phyloP scores from a whole-genome alignment of 192 early-diverging fungal species.

The Podila verticillata region DNA sequence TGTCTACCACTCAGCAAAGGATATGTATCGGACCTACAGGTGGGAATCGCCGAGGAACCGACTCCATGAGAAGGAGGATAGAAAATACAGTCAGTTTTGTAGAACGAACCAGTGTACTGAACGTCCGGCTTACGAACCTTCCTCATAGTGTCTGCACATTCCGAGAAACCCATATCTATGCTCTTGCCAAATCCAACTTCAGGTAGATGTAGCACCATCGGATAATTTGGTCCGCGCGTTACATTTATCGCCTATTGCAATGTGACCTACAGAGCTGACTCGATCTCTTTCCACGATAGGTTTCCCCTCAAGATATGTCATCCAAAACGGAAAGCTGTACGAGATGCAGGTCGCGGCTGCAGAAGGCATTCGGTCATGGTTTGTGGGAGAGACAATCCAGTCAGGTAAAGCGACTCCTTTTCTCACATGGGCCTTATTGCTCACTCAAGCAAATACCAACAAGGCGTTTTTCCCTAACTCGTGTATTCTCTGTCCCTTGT shows the following conservation, averaged over 20 bases:
- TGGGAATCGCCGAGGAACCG: neutral
- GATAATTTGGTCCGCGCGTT: too few species aligned
- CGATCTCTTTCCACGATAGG: constrained; percentile 16
- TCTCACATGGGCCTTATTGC: neutral
- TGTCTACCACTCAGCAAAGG: constrained; percentile 21
- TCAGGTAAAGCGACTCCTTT: constrained; percentile 30
- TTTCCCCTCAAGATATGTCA: constrained; percentile 49
- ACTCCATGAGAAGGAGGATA: too few species aligned
- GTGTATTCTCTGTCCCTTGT: neutral
- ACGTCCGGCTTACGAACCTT: neutral
- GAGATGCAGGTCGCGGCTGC: constrained; percentile 53
- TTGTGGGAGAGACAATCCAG: constrained; percentile 53
- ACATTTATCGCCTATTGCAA: too few species aligned
- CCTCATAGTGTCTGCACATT: constrained; percentile 15
- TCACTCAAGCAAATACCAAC: neutral
- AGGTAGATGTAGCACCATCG: constrained; percentile 22
- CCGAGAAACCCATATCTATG: constrained; percentile 35
- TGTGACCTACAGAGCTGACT: too few species aligned
- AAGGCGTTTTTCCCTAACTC: neutral
- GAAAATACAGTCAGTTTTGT: neutral
- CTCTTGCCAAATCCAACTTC: constrained; percentile 52
- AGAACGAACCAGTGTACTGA: neutral
- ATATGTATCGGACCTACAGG: constrained; percentile 47
- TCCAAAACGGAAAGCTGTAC: constrained; percentile 51
- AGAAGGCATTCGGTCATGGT: constrained; percentile 55